phyloP scores from a whole-genome alignment of 1,139 yeast genomes.

The Hemisphaericaspora subhashii region DNA sequence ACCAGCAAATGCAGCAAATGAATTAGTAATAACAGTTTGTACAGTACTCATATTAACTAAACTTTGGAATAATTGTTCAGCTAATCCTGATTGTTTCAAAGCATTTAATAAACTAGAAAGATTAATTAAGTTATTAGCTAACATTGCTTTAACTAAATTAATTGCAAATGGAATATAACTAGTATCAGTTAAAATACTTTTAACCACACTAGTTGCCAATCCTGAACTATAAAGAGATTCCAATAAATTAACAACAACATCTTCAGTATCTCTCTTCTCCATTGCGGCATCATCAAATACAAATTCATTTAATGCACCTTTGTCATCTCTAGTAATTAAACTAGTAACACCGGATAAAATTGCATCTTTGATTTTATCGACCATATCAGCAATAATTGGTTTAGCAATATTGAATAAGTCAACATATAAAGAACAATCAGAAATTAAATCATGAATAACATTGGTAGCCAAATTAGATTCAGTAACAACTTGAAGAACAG shows the following conservation, averaged over 20 bases:
- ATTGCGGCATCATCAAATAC: constrained; percentile 9
- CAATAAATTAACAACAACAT: constrained; percentile 37
- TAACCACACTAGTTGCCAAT: constrained; percentile 43
- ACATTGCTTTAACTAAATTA: constrained; percentile 32
- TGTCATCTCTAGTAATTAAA: constrained; percentile 20
- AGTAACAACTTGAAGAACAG: constrained; percentile 40
- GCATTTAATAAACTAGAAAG: constrained; percentile 31
- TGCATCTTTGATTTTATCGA: constrained; percentile 27
- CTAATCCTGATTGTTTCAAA: constrained; percentile 36
- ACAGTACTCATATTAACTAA: constrained; percentile 36
- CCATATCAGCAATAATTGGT: constrained; percentile 28
- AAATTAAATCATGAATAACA: constrained; percentile 39
- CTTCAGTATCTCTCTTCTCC: constrained; percentile 29
- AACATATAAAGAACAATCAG: constrained; percentile 43
- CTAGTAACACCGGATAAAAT: constrained; percentile 22
- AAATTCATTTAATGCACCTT: constrained; percentile 9
- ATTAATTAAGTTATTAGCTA: constrained; percentile 31
- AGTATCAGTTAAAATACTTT: constrained; percentile 40
- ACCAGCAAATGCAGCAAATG: constrained; percentile 46
- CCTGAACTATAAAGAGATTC: constrained; percentile 45
- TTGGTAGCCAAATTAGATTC: constrained; percentile 38
- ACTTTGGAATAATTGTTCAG: constrained; percentile 35
- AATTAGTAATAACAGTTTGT: constrained; percentile 38
- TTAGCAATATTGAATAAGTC: constrained; percentile 36
- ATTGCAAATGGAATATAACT: constrained; percentile 39